These are phyloP conservation scores for Agapanthus africanus DNA, from an alignment of 106 monocot species.

Conservation along the genomic window DNA sequence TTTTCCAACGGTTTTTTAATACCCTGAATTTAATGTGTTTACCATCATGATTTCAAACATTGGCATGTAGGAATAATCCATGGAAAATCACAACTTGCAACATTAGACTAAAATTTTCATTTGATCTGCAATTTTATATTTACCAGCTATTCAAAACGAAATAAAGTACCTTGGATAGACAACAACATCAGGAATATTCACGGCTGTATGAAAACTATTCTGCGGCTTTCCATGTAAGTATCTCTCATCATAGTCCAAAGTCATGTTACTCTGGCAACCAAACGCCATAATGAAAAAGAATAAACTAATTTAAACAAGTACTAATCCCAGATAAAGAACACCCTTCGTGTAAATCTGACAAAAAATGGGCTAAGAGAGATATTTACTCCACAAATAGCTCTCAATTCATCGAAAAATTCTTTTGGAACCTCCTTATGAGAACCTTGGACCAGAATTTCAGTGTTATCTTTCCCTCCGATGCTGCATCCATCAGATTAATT, in stretches of 20 bases:
- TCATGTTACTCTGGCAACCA: conserved; percentile 48
- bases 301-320: not conserved
- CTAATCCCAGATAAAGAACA: not conserved
- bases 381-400: conserved; percentile 3
- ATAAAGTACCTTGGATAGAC: conserved; percentile 78
- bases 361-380: not conserved
- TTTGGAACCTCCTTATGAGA: conserved; percentile 25
- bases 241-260: conserved; percentile 88
- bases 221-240: conserved; percentile 89
- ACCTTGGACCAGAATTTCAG: conserved; percentile 19
- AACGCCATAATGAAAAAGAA: not conserved
- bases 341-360: not conserved
- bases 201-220: conserved; percentile 82
- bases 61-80: no score
- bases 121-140: no score
- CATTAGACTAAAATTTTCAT: no score
- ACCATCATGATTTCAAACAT: no score
- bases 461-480: not conserved
- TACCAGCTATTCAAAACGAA: no score
- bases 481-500: no score
- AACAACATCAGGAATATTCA: conserved; percentile 83
- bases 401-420: conserved; percentile 60
- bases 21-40: no score
- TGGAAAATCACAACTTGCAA: no score
- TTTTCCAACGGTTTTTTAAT: no score